phyloP scores from a whole-genome alignment of 208 protist species.

The Leishmania gerbilli region DNA sequence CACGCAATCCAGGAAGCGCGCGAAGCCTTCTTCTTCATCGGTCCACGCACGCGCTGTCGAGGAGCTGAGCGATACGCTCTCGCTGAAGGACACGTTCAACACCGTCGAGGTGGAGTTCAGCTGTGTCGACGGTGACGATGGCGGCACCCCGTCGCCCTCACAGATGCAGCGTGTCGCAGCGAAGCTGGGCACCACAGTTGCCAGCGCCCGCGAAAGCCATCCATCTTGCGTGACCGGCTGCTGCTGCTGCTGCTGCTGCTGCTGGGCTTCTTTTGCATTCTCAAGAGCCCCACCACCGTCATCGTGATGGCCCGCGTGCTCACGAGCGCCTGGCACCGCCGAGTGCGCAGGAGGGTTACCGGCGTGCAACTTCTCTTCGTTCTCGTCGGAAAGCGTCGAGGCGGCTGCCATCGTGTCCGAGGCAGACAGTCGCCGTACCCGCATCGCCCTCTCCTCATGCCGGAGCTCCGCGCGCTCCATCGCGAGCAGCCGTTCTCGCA shows the following conservation, averaged over 20 bases:
- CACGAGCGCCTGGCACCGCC: background rate
- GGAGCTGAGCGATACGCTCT: slow-evolving; percentile 7
- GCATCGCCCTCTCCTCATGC: background rate
- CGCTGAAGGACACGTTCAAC: slow-evolving; percentile 8
- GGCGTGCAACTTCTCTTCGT: background rate
- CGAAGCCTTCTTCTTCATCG: slow-evolving; percentile 31
- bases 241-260: background rate
- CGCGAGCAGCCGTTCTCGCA: background rate
- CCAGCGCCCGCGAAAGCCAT: slow-evolving; percentile 24
- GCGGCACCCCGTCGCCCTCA: background rate
- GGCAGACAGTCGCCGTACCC: background rate
- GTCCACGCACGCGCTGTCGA: slow-evolving; percentile 9
- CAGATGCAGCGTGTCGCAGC: slow-evolving; percentile 5
- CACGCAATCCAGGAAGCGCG: slow-evolving; percentile 29
- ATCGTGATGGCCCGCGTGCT: background rate
- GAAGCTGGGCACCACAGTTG: slow-evolving; percentile 21
- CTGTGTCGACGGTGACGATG: background rate
- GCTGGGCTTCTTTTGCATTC: background rate
- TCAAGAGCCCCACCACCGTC: background rate
- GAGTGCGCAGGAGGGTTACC: background rate
- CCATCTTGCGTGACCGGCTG: slow-evolving; percentile 1
- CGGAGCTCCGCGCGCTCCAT: slow-evolving; percentile 8
- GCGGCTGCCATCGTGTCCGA: background rate
- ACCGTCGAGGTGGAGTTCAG: background rate
- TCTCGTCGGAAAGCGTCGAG: background rate